Conservation (phyloP, 2,329 filamentous ascomycete genomes). For the Talaromyces sp. region DNA sequence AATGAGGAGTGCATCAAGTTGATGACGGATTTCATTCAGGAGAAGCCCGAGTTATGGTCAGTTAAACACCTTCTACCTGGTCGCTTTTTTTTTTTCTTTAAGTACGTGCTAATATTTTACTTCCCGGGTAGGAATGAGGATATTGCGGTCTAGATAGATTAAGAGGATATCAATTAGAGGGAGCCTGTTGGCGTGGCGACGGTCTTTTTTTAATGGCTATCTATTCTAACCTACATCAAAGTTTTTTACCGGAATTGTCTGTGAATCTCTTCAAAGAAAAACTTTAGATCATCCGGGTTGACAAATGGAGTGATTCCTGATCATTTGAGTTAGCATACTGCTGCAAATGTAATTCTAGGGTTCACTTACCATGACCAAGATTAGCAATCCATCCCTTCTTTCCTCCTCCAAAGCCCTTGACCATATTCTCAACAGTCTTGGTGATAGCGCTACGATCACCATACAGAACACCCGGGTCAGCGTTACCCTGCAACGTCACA, state of each 20-base stretch:
- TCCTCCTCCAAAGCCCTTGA: conserved; percentile 74
- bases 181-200: neutral
- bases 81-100: neutral
- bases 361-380: conserved; percentile 76
- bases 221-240: neutral
- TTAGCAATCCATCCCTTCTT: conserved; percentile 97
- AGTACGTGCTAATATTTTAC: conserved; percentile 1
- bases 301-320: conserved; percentile 90
- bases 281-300: conserved; percentile 86
- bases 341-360: neutral
- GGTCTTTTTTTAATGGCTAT: neutral
- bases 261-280: conserved; percentile 92
- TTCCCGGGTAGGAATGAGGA: conserved; percentile 53
- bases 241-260: conserved; percentile 40
- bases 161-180: neutral
- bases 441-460: conserved; percentile 80
- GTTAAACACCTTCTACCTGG: conserved; percentile 21
- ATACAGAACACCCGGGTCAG: conserved; percentile 89
- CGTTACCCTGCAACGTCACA: conserved; percentile 87
- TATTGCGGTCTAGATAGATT: conserved; percentile 48
- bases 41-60: conserved; percentile 70
- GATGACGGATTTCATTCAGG: conserved; percentile 69
- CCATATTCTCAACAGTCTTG: conserved; percentile 77
- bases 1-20: conserved; percentile 62
- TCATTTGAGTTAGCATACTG: conserved; percentile 14